Evolutionary conservation across 2,329 filamentous ascomycete species (phyloP).

Genomic region (Mollisiaceae sp.): DNA sequence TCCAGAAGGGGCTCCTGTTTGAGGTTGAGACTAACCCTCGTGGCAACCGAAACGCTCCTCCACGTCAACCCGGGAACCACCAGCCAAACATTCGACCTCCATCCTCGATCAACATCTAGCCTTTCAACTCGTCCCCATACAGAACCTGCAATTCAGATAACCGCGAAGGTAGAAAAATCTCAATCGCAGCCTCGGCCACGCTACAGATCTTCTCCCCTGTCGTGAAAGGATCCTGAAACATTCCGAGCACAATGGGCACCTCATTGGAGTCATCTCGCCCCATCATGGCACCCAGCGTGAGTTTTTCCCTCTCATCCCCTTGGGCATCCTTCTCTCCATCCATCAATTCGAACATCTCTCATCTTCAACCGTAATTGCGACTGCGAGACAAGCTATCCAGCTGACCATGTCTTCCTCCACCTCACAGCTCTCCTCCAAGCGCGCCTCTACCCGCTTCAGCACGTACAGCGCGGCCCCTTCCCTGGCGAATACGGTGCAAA

Average conservation of each 20-base stretch:
- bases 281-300: slow-evolving; percentile 59
- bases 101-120: slow-evolving; percentile 10
- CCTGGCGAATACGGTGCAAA: slow-evolving; percentile 47
- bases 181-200: background rate
- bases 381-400: background rate
- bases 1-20: slow-evolving; percentile 30
- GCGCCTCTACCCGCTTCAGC: slow-evolving; percentile 57
- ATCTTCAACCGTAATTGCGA: background rate
- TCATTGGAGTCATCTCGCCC: slow-evolving; percentile 60
- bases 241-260: slow-evolving; percentile 42
- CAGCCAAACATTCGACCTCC: slow-evolving; percentile 11
- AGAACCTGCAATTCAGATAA: slow-evolving; percentile 2
- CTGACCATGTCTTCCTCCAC: slow-evolving; percentile 30
- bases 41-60: slow-evolving; percentile 21
- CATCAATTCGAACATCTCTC: background rate
- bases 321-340: slow-evolving; percentile 12
- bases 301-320: slow-evolving; percentile 36
- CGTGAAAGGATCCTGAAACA: slow-evolving; percentile 23
- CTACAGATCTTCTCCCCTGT: slow-evolving; percentile 8
- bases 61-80: slow-evolving; percentile 7
- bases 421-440: slow-evolving; percentile 49
- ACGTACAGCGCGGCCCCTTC: slow-evolving; percentile 55
- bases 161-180: background rate
- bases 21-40: slow-evolving; percentile 27
- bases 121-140: background rate